A percentile compares a stretch with the other conserved stretches of the same genome.
phyloP scores from a whole-genome alignment of 228 moss, liverwort and hornwort genomes.

The Sphagnum fallax region DNA sequence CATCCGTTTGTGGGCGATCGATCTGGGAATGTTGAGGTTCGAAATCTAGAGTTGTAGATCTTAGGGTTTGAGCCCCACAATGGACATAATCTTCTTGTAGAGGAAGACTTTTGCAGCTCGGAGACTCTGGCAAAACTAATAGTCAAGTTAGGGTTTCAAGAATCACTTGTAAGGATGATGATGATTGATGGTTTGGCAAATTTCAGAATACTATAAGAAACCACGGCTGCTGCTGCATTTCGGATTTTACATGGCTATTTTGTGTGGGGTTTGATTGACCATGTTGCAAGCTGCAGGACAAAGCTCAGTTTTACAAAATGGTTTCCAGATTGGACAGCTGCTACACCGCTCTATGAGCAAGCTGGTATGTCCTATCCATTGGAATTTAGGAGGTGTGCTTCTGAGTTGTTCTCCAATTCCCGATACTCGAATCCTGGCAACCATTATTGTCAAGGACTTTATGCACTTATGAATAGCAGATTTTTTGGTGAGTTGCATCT shows the following conservation, averaged over 20 bases:
- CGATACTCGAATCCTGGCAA: background rate
- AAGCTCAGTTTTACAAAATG: constrained; percentile 72
- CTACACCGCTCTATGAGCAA: constrained; percentile 91
- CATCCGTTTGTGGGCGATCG: too few relatives aligned
- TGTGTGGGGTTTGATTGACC: background rate
- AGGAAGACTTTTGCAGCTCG: background rate
- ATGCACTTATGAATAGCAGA: background rate
- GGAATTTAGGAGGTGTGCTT: background rate
- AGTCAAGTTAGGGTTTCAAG: background rate
- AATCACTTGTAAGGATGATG: background rate
- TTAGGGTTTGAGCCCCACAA: too few relatives aligned
- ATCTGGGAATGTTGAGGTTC: too few relatives aligned
- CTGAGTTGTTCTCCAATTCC: background rate
- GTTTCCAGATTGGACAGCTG: constrained; percentile 72
- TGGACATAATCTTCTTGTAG: too few relatives aligned
- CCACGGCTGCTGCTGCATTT: background rate
- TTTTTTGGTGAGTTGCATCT: background rate
- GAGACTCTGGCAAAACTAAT: background rate
- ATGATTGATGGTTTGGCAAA: background rate
- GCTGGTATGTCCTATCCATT: constrained; percentile 36
- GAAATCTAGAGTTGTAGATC: too few relatives aligned
- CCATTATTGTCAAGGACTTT: background rate
- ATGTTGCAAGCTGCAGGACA: constrained; percentile 25
- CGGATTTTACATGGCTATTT: background rate
- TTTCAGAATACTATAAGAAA: too few relatives aligned